Evolutionary conservation across 2,329 filamentous ascomycete species (phyloP).

Genomic region (Hortaea sp.): DNA sequence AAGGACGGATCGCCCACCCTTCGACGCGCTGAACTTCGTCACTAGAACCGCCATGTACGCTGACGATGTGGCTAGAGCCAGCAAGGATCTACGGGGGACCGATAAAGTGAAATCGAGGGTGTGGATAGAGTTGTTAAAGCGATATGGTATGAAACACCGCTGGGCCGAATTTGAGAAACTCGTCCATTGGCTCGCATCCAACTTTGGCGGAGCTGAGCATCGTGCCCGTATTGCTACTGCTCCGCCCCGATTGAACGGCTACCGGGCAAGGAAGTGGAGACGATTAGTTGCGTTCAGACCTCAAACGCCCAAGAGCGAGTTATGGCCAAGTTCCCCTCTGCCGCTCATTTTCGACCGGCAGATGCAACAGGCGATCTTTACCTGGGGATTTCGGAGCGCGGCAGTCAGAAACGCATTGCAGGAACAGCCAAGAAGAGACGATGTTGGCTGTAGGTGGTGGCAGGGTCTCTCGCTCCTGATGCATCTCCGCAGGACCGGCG

Average conservation of each 20-base stretch:
- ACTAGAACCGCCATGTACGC: conserved; percentile 37
- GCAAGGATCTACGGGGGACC: conserved; percentile 14
- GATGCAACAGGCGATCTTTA: conserved; percentile 22
- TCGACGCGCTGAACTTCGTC: conserved; percentile 35
- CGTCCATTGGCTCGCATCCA: conserved; percentile 39
- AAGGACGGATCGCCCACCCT: conserved; percentile 6
- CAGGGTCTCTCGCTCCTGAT: conserved; percentile 21
- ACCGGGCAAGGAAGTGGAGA: background rate
- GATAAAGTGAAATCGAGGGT: conserved; percentile 30
- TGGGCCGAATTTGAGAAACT: conserved; percentile 44
- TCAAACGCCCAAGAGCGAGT: background rate
- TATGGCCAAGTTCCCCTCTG: background rate
- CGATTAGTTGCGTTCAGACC: background rate
- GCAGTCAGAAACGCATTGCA: conserved; percentile 3
- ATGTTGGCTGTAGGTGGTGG: conserved; percentile 16
- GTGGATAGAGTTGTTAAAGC: conserved; percentile 51
- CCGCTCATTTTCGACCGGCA: conserved; percentile 15
- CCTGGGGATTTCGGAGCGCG: conserved; percentile 23
- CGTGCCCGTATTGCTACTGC: background rate
- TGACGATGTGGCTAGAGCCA: conserved; percentile 1
- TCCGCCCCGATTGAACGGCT: background rate
- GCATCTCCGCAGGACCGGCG: conserved; percentile 13
- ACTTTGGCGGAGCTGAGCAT: conserved; percentile 3
- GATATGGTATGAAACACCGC: conserved; percentile 47
- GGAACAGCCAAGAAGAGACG: background rate